These are phyloP conservation scores for Blumeriella jaapii DNA, from an alignment of 2,329 filamentous ascomycete species.

Conservation along the genomic window DNA sequence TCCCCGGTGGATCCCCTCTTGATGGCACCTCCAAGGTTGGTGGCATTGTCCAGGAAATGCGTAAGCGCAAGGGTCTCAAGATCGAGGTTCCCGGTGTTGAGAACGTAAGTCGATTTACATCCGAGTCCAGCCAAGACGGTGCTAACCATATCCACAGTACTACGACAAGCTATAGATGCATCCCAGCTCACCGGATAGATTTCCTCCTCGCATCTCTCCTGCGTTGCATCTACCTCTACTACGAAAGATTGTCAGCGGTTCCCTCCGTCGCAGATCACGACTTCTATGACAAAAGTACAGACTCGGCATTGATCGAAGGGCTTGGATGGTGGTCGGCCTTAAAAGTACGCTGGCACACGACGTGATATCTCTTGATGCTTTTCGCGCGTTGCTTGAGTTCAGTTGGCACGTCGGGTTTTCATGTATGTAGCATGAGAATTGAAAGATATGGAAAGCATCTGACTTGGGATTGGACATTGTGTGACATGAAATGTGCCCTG, in stretches of 20 bases:
- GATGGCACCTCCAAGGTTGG: constrained; percentile 75
- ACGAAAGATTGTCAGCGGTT: constrained; percentile 18
- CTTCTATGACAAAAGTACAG: constrained; percentile 18
- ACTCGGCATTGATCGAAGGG: constrained; percentile 14
- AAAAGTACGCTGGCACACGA: constrained; percentile 21
- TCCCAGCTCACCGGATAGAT: constrained; percentile 25
- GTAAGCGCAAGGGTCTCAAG: constrained; percentile 99
- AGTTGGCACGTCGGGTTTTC: constrained; percentile 17
- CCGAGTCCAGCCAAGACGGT: constrained; percentile 6
- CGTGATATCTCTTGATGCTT: constrained; percentile 16
- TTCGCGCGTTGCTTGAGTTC: constrained; percentile 16
- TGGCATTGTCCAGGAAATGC: constrained; percentile 74
- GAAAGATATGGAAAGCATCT: constrained; percentile 19
- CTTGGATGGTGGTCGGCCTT: constrained; percentile 16
- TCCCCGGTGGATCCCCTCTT: constrained; percentile 86
- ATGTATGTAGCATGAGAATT: constrained; percentile 26
- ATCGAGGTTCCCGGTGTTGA: constrained; percentile 81
- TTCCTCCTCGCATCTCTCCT: constrained; percentile 17
- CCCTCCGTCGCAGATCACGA: constrained; percentile 20
- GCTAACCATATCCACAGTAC: constrained; percentile 54
- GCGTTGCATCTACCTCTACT: constrained; percentile 16
- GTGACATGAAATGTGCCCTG: no score
- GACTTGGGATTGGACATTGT: background rate
- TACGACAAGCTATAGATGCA: constrained; percentile 90
- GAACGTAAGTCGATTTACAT: constrained; percentile 62